phyloP scores from a whole-genome alignment of 2,329 filamentous ascomycete genomes.

The Arthrobotrys sinensis region DNA sequence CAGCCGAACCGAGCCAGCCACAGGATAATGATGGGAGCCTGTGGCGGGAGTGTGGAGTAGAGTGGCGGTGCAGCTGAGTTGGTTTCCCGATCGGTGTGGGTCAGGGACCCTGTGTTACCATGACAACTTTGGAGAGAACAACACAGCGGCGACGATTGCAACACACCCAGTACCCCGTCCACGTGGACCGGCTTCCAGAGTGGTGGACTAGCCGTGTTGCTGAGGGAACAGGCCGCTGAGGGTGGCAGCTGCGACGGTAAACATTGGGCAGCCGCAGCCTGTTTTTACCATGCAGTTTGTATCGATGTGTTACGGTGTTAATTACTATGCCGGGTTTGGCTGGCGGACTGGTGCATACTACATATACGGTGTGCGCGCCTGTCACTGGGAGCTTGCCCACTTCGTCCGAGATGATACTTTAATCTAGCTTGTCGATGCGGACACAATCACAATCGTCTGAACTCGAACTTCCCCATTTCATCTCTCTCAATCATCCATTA shows the following conservation, averaged over 20 bases:
- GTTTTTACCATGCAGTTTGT: background rate
- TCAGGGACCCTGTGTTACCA: constrained; percentile 30
- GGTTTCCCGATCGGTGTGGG: background rate
- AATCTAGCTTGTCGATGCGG: constrained; percentile 20
- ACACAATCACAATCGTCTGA: constrained; percentile 1
- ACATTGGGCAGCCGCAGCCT: too few relatives aligned
- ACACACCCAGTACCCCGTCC: constrained; percentile 8
- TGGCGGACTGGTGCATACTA: constrained; percentile 2
- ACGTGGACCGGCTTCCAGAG: constrained; percentile 11
- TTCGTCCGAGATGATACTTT: constrained; percentile 11
- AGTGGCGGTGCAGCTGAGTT: background rate
- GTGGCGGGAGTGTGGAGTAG: background rate
- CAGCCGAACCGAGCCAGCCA: constrained; percentile 22
- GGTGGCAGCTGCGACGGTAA: constrained; percentile 2
- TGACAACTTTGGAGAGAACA: constrained; percentile 18
- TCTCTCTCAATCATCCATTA: too few relatives aligned
- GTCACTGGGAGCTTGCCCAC: constrained; percentile 17
- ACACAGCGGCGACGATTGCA: background rate
- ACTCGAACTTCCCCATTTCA: constrained; percentile 3
- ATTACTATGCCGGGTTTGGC: constrained; percentile 27
- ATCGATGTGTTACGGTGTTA: too few relatives aligned
- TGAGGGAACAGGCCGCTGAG: constrained; percentile 38
- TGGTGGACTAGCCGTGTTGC: constrained; percentile 34
- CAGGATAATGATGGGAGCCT: background rate
- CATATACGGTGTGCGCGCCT: constrained; percentile 1